Conservation (phyloP, 257 asterid species). For the Verbascum thapsus region DNA sequence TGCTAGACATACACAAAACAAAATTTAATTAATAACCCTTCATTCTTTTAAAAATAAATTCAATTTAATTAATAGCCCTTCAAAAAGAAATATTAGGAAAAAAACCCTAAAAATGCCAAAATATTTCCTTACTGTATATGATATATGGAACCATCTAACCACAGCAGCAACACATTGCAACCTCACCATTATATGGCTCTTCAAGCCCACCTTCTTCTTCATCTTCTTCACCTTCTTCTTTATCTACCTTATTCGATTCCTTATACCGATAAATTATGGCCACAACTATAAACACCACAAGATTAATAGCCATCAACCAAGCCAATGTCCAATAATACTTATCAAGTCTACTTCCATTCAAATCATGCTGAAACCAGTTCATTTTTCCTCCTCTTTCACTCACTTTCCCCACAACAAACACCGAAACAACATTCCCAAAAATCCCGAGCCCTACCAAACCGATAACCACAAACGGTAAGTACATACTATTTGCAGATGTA, state of each 20-base stretch:
- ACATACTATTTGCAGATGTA: neutral
- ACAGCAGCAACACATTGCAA: slow-evolving; percentile 18
- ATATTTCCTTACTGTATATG: too few species aligned
- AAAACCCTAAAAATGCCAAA: too few species aligned
- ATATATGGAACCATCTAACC: slow-evolving; percentile 1
- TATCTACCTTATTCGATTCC: slow-evolving; percentile 30
- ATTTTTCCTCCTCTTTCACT: slow-evolving; percentile 38
- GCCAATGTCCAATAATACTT: slow-evolving; percentile 51
- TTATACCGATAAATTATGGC: slow-evolving; percentile 33
- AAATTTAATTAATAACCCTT: too few species aligned
- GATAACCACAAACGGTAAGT: slow-evolving; percentile 26
- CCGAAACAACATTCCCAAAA: slow-evolving; percentile 33
- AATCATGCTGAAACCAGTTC: slow-evolving; percentile 47
- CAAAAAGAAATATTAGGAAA: too few species aligned
- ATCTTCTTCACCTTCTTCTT: slow-evolving; percentile 8
- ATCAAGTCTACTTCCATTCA: slow-evolving; percentile 47
- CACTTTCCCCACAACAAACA: slow-evolving; percentile 43
- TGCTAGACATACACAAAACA: too few species aligned
- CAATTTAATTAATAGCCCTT: too few species aligned
- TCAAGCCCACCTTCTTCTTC: slow-evolving; percentile 25
- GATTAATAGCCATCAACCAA: slow-evolving; percentile 45
- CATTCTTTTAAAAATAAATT: too few species aligned
- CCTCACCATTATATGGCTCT: slow-evolving; percentile 28
- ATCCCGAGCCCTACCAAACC: slow-evolving; percentile 37
- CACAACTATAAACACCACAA: slow-evolving; percentile 34